These are phyloP conservation scores for Teunomyces panamensis DNA, from an alignment of 805 yeast genomes.

Conservation along the genomic window DNA sequence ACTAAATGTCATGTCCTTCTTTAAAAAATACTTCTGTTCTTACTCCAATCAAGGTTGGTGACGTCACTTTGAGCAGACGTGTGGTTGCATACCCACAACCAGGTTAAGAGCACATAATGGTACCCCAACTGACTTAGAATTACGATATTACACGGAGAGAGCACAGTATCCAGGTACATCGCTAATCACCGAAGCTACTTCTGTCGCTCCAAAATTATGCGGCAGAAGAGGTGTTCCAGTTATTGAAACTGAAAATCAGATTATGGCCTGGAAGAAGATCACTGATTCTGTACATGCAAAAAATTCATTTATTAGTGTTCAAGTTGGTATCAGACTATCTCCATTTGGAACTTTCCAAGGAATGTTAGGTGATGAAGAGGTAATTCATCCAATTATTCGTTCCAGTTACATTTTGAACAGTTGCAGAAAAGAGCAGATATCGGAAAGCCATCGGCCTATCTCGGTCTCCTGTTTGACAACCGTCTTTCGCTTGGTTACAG, in stretches of 20 bases:
- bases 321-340: conserved; percentile 48
- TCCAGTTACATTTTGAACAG: conserved; percentile 41
- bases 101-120: conserved; percentile 40
- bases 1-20: background rate
- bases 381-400: conserved; percentile 33
- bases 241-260: conserved; percentile 23
- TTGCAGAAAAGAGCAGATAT: conserved; percentile 32
- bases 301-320: conserved; percentile 10
- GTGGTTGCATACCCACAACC: conserved; percentile 53
- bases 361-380: conserved; percentile 31
- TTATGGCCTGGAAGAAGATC: conserved; percentile 22
- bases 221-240: conserved; percentile 11
- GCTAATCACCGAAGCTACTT: conserved; percentile 42
- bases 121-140: conserved; percentile 46
- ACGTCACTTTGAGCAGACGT: conserved; percentile 35
- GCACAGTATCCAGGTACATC: conserved; percentile 56
- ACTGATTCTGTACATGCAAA: conserved; percentile 14
- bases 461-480: conserved; percentile 37
- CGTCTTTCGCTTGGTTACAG: conserved; percentile 16
- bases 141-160: conserved; percentile 55
- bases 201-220: conserved; percentile 33
- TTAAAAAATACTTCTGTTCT: conserved; percentile 35
- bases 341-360: conserved; percentile 39
- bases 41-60: conserved; percentile 45
- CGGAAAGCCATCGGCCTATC: conserved; percentile 24